Conservation (phyloP, 352 stramenopile species). For the Globisporangium takayamanum region DNA sequence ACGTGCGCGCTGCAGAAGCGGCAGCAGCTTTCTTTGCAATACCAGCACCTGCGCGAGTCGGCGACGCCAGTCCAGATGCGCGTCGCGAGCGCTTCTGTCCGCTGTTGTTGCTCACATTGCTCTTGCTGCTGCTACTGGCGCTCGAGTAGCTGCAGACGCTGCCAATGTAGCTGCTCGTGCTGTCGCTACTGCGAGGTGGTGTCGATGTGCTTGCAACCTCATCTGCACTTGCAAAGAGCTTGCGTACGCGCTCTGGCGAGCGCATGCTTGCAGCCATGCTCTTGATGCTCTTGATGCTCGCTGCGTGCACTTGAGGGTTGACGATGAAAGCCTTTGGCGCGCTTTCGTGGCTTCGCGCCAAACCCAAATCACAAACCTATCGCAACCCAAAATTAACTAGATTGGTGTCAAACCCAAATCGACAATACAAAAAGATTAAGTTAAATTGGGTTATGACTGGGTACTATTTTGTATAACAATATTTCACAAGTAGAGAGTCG, state of each 20-base stretch:
- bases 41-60: neutral
- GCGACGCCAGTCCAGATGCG: constrained; percentile 3
- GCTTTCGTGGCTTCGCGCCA: too few species aligned
- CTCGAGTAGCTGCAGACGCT: constrained; percentile 7
- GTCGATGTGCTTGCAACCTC: neutral
- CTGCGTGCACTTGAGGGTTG: neutral
- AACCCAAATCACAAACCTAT: too few species aligned
- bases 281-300: neutral
- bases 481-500: too few species aligned
- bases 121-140: constrained; percentile 9
- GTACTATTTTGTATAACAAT: too few species aligned
- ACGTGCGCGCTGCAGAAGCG: neutral
- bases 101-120: constrained; percentile 4
- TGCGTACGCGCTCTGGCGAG: constrained; percentile 11
- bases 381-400: too few species aligned
- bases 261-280: constrained; percentile 5
- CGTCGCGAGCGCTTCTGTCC: constrained; percentile 11
- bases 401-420: too few species aligned
- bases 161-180: constrained; percentile 4
- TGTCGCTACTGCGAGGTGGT: neutral
- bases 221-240: constrained; percentile 4
- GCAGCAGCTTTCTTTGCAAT: neutral
- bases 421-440: too few species aligned
- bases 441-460: too few species aligned
- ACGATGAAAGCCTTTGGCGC: too few species aligned